Evolutionary conservation across 1,139 yeast species (phyloP), one percentile per base, ranked within the genome.

Genomic region (Hyphopichia pseudoburtonii): DNA sequence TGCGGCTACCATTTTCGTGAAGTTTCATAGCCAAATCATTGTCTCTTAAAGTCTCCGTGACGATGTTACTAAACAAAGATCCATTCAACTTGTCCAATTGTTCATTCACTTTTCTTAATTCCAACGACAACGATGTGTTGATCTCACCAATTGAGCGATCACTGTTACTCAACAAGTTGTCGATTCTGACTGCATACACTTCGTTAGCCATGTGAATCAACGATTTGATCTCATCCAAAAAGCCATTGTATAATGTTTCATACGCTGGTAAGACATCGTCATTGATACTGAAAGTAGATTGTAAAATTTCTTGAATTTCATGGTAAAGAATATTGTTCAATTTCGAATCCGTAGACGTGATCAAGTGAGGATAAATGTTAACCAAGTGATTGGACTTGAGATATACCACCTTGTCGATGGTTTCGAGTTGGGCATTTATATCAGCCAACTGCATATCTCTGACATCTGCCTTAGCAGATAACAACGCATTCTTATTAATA

Each of bases 131-230:
- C 1, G 94, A 83, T 0, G 96, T 88, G 57, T 84, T 86, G 42
- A 88, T 83, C 52, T 86, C 95, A 45, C 92, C 86, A 40, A 85
- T 76, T 17, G 86, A 75, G 44, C 95, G 69, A 57, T 88, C 96
- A 38, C 90, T 80, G 31, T 76, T 70, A 17, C 84, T 78, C 29
- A 88, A 66, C 39, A 87, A 60, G 30, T 78, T 77, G 51, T 88
- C 96, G 35, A 83, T 72, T 35, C 69, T 62, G n/a, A 78, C 55
- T 1, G 76, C 65, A 42, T 70, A 65, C 19, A 62, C 70, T 36
- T 74, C 75, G 42, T 67, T 67, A 16, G 64, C 66, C 44, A 64
- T 45, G 35, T 65, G 71, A 19, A 62, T 52, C n/a, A 70, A 55
- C 4, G 72, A 60, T 43, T 59, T 65, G 35, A 64, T 56, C 40